Conservation (phyloP, 2,329 filamentous ascomycete genomes). For the Clarireedia homoeocarpa region DNA sequence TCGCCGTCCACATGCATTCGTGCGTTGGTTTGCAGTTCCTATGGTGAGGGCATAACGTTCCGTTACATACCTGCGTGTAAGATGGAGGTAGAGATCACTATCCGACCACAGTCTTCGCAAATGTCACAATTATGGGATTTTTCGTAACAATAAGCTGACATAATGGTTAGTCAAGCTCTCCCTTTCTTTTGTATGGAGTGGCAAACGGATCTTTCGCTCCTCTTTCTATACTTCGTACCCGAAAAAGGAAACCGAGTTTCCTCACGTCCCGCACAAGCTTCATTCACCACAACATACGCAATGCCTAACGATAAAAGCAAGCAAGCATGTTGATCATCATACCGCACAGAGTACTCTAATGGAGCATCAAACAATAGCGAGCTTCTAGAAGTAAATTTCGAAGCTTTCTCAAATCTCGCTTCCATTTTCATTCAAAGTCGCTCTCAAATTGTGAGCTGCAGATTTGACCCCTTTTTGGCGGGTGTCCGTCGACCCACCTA, state of each 20-base stretch:
- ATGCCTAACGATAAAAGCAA: too few species aligned
- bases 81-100: too few species aligned
- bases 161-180: neutral
- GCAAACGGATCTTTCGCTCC: neutral
- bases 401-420: neutral
- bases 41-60: too few species aligned
- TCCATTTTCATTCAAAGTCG: too few species aligned
- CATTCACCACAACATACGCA: too few species aligned
- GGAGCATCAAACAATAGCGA: neutral
- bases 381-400: constrained; percentile 9
- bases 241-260: too few species aligned
- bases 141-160: constrained; percentile 4
- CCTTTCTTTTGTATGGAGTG: neutral
- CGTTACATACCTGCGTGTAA: too few species aligned
- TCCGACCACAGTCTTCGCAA: too few species aligned
- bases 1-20: too few species aligned
- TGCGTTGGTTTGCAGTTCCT: too few species aligned
- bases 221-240: too few species aligned
- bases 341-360: neutral
- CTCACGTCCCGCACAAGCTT: too few species aligned
- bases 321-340: neutral
- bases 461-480: constrained; percentile 8
- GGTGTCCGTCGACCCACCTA: neutral
- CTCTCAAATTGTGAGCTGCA: neutral
- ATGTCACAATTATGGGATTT: neutral